Evolutionary conservation across 768 basidiomycete species (phyloP).

Genomic region (Boletales sp.): DNA sequence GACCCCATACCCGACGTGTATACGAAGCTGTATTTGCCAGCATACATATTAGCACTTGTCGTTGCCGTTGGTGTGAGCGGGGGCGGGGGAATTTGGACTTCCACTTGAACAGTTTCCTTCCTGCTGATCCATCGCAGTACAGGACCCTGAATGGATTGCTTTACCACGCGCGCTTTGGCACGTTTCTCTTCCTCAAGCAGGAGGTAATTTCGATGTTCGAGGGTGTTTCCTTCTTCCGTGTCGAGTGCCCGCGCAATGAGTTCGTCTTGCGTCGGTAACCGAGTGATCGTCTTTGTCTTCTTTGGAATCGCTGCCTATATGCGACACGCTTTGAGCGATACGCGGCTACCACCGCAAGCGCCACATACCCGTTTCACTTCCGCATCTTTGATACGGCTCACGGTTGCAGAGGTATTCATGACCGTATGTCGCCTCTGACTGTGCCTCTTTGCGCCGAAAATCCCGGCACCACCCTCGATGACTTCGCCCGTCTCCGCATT

Average conservation of each 20-base stretch:
- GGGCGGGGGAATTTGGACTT: constrained; percentile 16
- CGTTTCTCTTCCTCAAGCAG: constrained; percentile 80
- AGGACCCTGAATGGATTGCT: constrained; percentile 61
- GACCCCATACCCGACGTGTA: constrained; percentile 10
- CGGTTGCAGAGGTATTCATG: constrained; percentile 67
- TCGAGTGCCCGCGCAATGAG: constrained; percentile 80
- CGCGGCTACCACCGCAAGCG: neutral
- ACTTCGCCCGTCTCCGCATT: constrained; percentile 63
- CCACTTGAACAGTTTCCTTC: constrained; percentile 53
- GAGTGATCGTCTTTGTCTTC: constrained; percentile 52
- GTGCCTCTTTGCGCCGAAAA: constrained; percentile 37
- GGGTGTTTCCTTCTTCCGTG: constrained; percentile 81
- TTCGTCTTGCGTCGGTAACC: constrained; percentile 72
- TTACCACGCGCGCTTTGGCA: constrained; percentile 56
- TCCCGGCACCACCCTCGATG: constrained; percentile 31
- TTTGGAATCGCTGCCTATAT: constrained; percentile 56
- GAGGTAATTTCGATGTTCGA: constrained; percentile 76
- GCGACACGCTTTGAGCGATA: neutral
- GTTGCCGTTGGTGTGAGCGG: constrained; percentile 26
- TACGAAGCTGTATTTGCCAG: constrained; percentile 20
- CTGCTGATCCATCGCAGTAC: constrained; percentile 70
- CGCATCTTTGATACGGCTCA: constrained; percentile 59
- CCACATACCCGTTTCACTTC: constrained; percentile 55
- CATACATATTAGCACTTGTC: constrained; percentile 5
- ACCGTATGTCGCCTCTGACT: constrained; percentile 68